phyloP scores from a whole-genome alignment of 306 rosid species.

The Vicia sativa region DNA sequence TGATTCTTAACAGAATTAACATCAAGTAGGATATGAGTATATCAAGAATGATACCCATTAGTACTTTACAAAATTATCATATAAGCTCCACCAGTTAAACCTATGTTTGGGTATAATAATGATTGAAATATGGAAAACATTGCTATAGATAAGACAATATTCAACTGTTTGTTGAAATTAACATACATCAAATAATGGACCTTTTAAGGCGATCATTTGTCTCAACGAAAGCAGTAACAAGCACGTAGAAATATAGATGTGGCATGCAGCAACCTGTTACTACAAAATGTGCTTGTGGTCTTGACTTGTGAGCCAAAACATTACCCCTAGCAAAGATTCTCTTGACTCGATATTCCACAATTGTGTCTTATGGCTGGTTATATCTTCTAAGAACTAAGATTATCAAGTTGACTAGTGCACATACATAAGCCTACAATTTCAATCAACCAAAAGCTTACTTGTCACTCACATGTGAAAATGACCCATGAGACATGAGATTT shows the following conservation, averaged over 20 bases:
- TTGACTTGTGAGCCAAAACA: conserved; percentile 27
- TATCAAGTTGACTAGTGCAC: conserved; percentile 40
- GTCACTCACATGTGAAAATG: conserved; percentile 32
- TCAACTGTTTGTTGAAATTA: conserved; percentile 1
- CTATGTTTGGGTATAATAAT: conserved; percentile 6
- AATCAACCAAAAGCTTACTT: conserved; percentile 18
- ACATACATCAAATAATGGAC: not conserved
- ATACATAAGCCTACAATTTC: conserved; percentile 7
- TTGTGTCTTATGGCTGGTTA: conserved; percentile 42
- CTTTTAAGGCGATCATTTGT: not conserved
- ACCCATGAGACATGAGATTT: conserved; percentile 5
- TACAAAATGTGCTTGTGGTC: conserved; percentile 30
- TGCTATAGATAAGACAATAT: not conserved
- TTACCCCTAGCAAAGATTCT: conserved; percentile 23
- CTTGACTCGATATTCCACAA: conserved; percentile 49
- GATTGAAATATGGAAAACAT: conserved; percentile 24
- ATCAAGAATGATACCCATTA: too few relatives aligned
- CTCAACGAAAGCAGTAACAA: conserved; percentile 10
- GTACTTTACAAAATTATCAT: not conserved
- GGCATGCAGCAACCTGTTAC: conserved; percentile 30
- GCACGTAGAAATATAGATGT: not conserved
- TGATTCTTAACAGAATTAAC: too few relatives aligned
- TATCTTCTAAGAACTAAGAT: not conserved
- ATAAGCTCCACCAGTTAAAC: not conserved
- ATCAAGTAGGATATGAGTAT: too few relatives aligned